Percentiles rank a stretch among this genome's conserved stretches.
These are phyloP conservation scores for Nephelium lappaceum DNA, from an alignment of 345 rosid genomes.

Conservation along the genomic window DNA sequence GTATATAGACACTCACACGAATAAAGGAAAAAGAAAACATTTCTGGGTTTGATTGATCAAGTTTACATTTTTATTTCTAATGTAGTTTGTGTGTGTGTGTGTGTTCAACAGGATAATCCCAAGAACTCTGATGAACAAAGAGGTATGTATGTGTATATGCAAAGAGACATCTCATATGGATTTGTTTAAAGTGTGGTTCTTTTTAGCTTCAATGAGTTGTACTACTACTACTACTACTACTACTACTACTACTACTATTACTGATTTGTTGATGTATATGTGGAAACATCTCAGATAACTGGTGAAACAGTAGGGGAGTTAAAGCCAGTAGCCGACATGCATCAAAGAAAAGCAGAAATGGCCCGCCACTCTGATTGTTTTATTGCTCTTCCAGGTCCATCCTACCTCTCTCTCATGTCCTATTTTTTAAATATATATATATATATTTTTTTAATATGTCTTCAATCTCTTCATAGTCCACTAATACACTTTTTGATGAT, in stretches of 20 bases:
- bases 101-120: slow-evolving; percentile 49
- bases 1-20: too few relatives aligned
- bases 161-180: not conserved
- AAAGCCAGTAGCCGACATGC: slow-evolving; percentile 90
- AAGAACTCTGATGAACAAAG: slow-evolving; percentile 51
- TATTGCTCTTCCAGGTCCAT: slow-evolving; percentile 90
- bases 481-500: not conserved
- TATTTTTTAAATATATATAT: too few relatives aligned
- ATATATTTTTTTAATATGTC: too few relatives aligned
- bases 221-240: too few relatives aligned
- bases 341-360: slow-evolving; percentile 97
- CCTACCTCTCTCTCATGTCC: not conserved
- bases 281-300: slow-evolving; percentile 49
- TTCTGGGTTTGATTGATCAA: not conserved
- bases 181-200: not conserved
- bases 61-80: not conserved
- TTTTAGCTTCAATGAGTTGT: not conserved
- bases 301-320: slow-evolving; percentile 92
- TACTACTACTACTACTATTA: too few relatives aligned
- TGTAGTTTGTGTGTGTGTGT: not conserved
- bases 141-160: slow-evolving; percentile 30
- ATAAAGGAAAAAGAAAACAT: too few relatives aligned
- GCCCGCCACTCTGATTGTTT: slow-evolving; percentile 93
- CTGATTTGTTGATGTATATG: not conserved
- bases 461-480: not conserved